These are phyloP conservation scores for Mycena vitilis DNA, from an alignment of 768 basidiomycete species.

Conservation along the genomic window DNA sequence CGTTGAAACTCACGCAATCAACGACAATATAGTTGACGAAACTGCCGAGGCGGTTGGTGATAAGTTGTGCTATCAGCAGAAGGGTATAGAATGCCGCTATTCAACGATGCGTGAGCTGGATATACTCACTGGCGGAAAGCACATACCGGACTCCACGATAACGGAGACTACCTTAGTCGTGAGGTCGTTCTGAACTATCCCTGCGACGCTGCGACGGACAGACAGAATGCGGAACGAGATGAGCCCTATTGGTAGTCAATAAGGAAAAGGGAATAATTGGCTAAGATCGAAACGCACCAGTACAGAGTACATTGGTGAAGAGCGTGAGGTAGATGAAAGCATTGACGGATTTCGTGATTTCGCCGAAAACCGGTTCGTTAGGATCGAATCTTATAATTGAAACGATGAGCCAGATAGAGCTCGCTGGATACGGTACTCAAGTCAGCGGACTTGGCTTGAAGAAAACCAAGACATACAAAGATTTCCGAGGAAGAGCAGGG, in stretches of 20 bases:
- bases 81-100: conserved; percentile 1
- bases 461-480: not conserved
- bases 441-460: not conserved
- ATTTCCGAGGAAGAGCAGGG: conserved; percentile 3
- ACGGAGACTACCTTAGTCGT: not conserved
- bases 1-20: not conserved
- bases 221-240: conserved; percentile 6
- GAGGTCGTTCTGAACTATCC: not conserved
- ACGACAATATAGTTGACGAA: not conserved
- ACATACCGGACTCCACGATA: conserved; percentile 2
- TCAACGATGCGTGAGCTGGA: not conserved
- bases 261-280: too few relatives aligned
- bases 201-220: not conserved
- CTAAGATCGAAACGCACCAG: too few relatives aligned
- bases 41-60: conserved; percentile 3
- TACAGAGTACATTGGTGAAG: conserved; percentile 4
- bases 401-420: conserved; percentile 2
- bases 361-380: not conserved
- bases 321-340: conserved; percentile 7
- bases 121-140: not conserved
- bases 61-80: not conserved
- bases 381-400: conserved; percentile 1
- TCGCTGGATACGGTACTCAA: not conserved
- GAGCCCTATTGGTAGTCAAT: conserved; percentile 1
- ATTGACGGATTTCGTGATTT: not conserved